Conservation (phyloP, 176 grass and related monocot genomes). For the Panicum miliaceum region DNA sequence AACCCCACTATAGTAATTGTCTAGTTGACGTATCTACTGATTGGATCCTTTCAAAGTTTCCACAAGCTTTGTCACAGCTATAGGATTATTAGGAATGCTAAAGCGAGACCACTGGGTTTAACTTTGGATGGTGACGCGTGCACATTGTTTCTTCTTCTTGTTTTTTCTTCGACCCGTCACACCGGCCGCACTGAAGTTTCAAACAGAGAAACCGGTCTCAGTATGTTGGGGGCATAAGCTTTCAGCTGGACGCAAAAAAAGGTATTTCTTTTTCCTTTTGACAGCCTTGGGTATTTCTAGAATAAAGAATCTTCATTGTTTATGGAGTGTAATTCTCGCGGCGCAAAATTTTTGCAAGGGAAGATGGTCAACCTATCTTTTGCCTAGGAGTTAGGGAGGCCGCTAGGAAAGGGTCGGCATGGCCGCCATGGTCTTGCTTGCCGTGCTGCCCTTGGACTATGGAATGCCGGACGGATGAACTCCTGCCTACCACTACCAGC, state of each 20-base stretch:
- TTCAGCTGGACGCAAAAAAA: not conserved
- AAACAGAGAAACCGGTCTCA: not conserved
- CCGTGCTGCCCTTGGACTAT: not conserved
- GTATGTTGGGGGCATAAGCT: not conserved
- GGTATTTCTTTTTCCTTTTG: too few relatives aligned
- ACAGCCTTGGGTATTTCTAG: too few relatives aligned
- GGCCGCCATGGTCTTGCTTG: not conserved
- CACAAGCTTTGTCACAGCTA: not conserved
- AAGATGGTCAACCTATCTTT: too few relatives aligned
- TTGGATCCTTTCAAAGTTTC: not conserved
- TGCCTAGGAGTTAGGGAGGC: not conserved
- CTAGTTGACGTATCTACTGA: too few relatives aligned
- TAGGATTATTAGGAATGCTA: not conserved
- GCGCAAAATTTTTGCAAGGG: not conserved
- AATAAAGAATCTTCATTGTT: too few relatives aligned
- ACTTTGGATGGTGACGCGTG: not conserved
- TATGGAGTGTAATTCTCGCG: not conserved
- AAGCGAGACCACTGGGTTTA: not conserved
- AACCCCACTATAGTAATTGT: too few relatives aligned
- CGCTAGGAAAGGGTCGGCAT: not conserved
- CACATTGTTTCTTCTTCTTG: not conserved
- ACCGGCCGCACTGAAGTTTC: not conserved
- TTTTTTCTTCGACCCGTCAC: not conserved
- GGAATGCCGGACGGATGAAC: not conserved
- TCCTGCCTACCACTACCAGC: not conserved